These are phyloP conservation scores for Plasmodium cynomolgi DNA, from an alignment of 169 alveolate genomes.

Conservation along the genomic window DNA sequence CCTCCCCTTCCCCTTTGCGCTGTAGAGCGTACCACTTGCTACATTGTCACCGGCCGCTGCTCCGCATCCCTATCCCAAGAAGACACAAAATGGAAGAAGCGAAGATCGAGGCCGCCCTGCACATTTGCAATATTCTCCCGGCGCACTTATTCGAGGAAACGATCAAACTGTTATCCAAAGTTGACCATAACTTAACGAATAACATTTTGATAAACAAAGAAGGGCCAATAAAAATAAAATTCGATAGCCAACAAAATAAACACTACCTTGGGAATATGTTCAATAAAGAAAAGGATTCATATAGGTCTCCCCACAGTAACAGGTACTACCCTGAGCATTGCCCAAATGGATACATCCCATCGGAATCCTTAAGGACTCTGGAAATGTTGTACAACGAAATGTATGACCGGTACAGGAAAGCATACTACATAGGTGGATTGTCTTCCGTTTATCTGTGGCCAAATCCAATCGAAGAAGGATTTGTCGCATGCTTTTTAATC, in stretches of 20 bases:
- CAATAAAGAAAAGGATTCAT: constrained; percentile 63
- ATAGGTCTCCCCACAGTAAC: constrained; percentile 63
- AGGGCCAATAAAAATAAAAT: constrained; percentile 55
- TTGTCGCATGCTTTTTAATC: constrained; percentile 63
- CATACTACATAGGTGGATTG: constrained; percentile 53
- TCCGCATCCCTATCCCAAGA: neutral
- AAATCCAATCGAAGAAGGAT: constrained; percentile 65
- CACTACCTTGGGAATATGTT: constrained; percentile 63
- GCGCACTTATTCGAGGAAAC: constrained; percentile 60
- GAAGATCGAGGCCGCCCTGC: constrained; percentile 43
- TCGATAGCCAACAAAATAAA: constrained; percentile 50
- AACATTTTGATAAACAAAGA: constrained; percentile 60
- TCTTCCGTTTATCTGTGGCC: constrained; percentile 70
- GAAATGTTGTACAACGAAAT: constrained; percentile 52
- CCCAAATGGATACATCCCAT: constrained; percentile 44
- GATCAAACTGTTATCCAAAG: constrained; percentile 24
- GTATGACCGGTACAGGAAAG: constrained; percentile 45
- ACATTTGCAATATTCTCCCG: constrained; percentile 40
- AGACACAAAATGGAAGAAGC: constrained; percentile 10
- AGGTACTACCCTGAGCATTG: constrained; percentile 37
- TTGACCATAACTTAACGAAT: constrained; percentile 57
- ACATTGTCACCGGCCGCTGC: neutral
- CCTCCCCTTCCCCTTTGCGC: neutral
- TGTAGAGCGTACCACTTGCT: neutral
- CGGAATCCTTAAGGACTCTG: constrained; percentile 45